phyloP scores from a whole-genome alignment of 2,329 filamentous ascomycete species.

The Hypoxylon sp. region DNA sequence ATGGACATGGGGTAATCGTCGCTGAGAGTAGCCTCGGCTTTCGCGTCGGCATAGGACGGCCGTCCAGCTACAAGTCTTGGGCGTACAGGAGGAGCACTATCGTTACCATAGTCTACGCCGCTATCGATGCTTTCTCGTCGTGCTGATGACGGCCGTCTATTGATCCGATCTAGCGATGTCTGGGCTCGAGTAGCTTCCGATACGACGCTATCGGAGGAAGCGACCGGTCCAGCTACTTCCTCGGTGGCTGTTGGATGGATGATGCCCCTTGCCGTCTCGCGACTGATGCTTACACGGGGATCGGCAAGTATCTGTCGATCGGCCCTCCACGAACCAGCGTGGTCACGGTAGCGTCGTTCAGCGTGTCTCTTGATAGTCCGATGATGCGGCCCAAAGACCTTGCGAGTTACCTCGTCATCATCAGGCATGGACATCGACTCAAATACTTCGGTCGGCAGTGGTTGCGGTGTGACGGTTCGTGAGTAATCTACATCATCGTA shows the following conservation, averaged over 20 bases:
- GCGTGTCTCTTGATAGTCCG: slow-evolving; percentile 56
- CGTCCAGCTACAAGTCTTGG: slow-evolving; percentile 50
- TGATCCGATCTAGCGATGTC: slow-evolving; percentile 58
- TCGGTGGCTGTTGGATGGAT: slow-evolving; percentile 45
- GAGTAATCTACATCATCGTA: slow-evolving; percentile 45
- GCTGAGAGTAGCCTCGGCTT: slow-evolving; percentile 43
- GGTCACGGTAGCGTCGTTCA: slow-evolving; percentile 57
- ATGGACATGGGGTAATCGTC: slow-evolving; percentile 46
- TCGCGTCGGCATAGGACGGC: slow-evolving; percentile 52
- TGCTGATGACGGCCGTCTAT: slow-evolving; percentile 52
- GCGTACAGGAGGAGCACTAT: slow-evolving; percentile 41
- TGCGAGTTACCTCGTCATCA: slow-evolving; percentile 46
- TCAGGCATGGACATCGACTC: slow-evolving; percentile 50
- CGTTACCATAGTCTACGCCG: slow-evolving; percentile 37
- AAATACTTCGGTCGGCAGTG: slow-evolving; percentile 47
- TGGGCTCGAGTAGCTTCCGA: slow-evolving; percentile 57
- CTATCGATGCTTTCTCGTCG: slow-evolving; percentile 21
- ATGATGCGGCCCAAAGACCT: slow-evolving; percentile 51
- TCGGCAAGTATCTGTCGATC: slow-evolving; percentile 53
- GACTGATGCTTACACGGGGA: slow-evolving; percentile 57
- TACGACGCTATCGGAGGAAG: slow-evolving; percentile 47
- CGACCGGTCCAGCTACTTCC: slow-evolving; percentile 38
- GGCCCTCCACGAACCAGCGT: slow-evolving; percentile 59
- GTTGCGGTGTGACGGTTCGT: slow-evolving; percentile 50
- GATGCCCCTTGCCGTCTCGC: slow-evolving; percentile 54